Evolutionary conservation across 352 stramenopile genomes (phyloP).

Genomic region (Pythium coloratum): DNA sequence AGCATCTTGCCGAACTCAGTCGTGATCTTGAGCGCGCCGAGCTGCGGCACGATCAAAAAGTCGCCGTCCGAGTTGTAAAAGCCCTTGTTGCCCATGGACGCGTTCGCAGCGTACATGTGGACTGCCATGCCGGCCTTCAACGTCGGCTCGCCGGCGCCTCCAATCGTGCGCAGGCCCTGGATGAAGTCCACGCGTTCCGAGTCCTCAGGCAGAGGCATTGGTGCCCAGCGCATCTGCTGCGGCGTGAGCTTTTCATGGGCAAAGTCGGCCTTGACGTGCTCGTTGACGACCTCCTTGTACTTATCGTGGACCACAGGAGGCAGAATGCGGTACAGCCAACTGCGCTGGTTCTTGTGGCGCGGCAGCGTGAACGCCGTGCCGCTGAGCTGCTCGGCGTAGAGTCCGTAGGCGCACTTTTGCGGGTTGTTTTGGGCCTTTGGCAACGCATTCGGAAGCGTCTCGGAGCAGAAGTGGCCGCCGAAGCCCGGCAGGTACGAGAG

Average conservation of each 20-base stretch:
- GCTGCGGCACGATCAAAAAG: constrained; percentile 95
- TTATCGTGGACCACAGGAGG: constrained; percentile 83
- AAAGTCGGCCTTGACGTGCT: constrained; percentile 75
- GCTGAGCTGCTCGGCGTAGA: constrained; percentile 95
- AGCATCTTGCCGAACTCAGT: constrained; percentile 93
- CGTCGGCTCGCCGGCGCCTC: constrained; percentile 84
- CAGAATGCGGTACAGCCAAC: constrained; percentile 94
- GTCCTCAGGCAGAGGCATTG: constrained; percentile 70
- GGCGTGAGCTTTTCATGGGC: constrained; percentile 67
- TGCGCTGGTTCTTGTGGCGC: constrained; percentile 83
- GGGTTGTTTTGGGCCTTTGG: constrained; percentile 95
- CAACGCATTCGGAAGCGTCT: constrained; percentile 87
- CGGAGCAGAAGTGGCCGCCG: constrained; percentile 93
- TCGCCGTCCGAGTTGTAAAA: constrained; percentile 97
- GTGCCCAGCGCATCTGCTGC: constrained; percentile 93
- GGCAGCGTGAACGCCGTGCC: constrained; percentile 96
- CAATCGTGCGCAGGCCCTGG: constrained; percentile 83
- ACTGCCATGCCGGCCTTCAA: constrained; percentile 92
- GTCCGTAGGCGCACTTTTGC: constrained; percentile 90
- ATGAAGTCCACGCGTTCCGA: constrained; percentile 84
- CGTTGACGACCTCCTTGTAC: constrained; percentile 48
- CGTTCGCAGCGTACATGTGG: constrained; percentile 93
- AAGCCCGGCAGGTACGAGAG: constrained; percentile 92
- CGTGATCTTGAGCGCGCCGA: constrained; percentile 87
- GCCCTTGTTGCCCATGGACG: constrained; percentile 88